These are phyloP conservation scores for Hysterangium stoloniferum DNA, from an alignment of 768 basidiomycete species.

Conservation along the genomic window DNA sequence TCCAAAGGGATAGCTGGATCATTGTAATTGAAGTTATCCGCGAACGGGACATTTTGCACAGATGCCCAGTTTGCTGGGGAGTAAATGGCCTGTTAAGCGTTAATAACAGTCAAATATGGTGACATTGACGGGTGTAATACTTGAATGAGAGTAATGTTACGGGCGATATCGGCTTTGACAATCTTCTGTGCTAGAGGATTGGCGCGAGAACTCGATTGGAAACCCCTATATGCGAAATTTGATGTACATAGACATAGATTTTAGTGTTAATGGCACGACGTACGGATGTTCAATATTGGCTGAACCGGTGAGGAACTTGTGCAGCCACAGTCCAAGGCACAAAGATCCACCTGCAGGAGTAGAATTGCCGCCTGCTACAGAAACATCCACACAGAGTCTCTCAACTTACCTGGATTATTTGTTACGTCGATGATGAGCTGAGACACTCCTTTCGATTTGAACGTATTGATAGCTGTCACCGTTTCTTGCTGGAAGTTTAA, in stretches of 20 bases:
- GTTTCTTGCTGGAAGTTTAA: constrained; percentile 45
- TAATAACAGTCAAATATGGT: neutral
- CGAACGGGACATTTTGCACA: constrained; percentile 37
- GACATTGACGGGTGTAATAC: neutral
- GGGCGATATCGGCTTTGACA: constrained; percentile 41
- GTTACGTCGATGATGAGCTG: constrained; percentile 50
- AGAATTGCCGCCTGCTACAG: too few species aligned
- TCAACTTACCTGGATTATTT: constrained; percentile 49
- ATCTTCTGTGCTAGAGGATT: constrained; percentile 55
- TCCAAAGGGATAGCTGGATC: constrained; percentile 32
- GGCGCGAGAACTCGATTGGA: constrained; percentile 45
- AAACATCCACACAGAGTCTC: neutral
- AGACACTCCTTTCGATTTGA: constrained; percentile 41
- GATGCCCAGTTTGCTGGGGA: constrained; percentile 27
- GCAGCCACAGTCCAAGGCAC: constrained; percentile 55
- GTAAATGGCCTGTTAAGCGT: constrained; percentile 4
- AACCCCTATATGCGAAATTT: constrained; percentile 35
- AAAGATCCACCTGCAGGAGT: constrained; percentile 45
- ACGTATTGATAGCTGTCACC: constrained; percentile 34
- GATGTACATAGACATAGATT: neutral
- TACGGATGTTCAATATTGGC: constrained; percentile 41
- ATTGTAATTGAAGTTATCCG: constrained; percentile 36
- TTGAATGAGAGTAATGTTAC: constrained; percentile 20
- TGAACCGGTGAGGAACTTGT: constrained; percentile 45
- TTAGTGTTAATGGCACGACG: constrained; percentile 16